phyloP scores from a whole-genome alignment of 176 grass and related monocot species.

The Eremochloa ophiuroides region DNA sequence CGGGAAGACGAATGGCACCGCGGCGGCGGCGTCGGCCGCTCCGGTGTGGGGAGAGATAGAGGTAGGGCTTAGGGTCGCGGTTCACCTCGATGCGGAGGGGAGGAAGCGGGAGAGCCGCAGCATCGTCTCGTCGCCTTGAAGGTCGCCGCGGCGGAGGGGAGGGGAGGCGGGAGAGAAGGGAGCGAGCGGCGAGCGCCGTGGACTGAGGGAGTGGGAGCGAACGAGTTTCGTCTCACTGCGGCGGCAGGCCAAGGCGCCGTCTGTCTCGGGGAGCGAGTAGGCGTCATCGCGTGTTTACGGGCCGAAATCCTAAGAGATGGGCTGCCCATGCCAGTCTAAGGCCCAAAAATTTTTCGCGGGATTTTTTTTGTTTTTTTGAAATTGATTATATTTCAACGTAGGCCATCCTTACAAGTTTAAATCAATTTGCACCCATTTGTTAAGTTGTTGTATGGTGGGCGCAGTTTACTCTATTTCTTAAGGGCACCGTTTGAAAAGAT shows the following conservation, averaged over 20 bases:
- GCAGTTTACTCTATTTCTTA: too few relatives aligned
- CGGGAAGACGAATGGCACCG: neutral
- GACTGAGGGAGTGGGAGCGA: neutral
- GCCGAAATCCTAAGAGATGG: neutral
- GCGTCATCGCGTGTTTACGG: neutral
- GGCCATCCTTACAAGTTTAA: too few relatives aligned
- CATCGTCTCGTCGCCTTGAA: conserved; percentile 25
- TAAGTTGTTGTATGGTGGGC: too few relatives aligned
- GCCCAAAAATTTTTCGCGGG: neutral
- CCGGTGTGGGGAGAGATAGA: neutral
- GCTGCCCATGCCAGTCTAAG: neutral
- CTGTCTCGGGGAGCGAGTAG: neutral
- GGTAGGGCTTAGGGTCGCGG: conserved; percentile 1
- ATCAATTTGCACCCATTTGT: too few relatives aligned
- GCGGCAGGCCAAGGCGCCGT: conserved; percentile 18
- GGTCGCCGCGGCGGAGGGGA: neutral
- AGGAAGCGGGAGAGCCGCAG: conserved; percentile 47
- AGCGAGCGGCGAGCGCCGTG: neutral
- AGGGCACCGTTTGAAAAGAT: neutral
- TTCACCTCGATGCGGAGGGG: conserved; percentile 42
- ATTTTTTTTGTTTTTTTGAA: too few relatives aligned
- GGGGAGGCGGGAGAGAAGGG: neutral
- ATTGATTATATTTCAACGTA: too few relatives aligned
- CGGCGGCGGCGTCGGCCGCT: neutral
- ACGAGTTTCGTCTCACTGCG: neutral